Evolutionary conservation across 306 rosid genomes (phyloP), one percentile per base, ranked within the genome.

Genomic region (Fagus sylvatica): DNA sequence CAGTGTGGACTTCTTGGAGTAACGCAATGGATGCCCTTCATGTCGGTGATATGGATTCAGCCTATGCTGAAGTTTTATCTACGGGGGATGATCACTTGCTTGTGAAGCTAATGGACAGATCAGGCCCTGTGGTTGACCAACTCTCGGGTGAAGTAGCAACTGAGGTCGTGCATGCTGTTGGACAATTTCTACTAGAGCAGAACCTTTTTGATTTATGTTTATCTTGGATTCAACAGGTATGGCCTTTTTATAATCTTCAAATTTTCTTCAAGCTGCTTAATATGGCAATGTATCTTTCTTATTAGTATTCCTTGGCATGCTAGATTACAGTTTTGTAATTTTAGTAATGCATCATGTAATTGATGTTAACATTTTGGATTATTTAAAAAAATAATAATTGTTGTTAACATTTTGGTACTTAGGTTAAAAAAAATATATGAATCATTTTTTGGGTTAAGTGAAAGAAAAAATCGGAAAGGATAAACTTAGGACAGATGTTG

Each of bases 151-250:
- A 95, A 80, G 75, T 87, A 53, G 97, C 91, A 22, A 80, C 86
- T 70, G 98, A 95, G 85, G 78, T 88, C 55, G 75, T 91, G 84
- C 82, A 87, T 76, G 96, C 96, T 28, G 83, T 95, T 75, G 91
- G 85, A 72, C 98, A 91, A 71, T 93, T 91, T 83, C 76, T 95
- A 60, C 69, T 82, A 19, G 98, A 93, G 73, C 93, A 86, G 85
- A 90, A 88, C 85, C 81, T 95, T 86, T 90, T 86, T 79, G 97
- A 89, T 69, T 66, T 93, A 69, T 95, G 98, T 80, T 83, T 95
- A 83, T 88, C 90, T 84, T 95, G 99, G 99, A 87, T 87, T 88
- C 97, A 93, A 74, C 97, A 93, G 98, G 98, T 95, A 88, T 79
- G 75, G 3, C 71, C 16, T 73, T 39, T 32, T 36, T 33, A 41